phyloP scores from a whole-genome alignment of 345 rosid species.

The Hevea brasiliensis region DNA sequence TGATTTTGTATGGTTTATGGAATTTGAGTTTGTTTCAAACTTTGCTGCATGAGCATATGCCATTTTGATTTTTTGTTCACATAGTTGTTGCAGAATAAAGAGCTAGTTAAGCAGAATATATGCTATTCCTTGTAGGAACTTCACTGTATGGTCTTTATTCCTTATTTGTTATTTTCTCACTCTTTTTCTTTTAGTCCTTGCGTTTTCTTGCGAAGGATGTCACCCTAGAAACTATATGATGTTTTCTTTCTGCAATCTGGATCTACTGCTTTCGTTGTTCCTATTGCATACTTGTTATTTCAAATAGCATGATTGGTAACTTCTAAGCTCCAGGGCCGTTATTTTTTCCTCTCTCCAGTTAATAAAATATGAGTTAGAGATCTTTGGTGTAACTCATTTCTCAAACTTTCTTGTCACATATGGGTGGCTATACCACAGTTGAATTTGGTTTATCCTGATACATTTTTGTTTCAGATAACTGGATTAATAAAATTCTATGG shows the following conservation, averaged over 20 bases:
- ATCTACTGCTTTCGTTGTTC: background rate
- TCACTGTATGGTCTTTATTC: background rate
- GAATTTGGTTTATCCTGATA: background rate
- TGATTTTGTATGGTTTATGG: background rate
- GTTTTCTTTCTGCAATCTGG: background rate
- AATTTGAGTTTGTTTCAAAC: background rate
- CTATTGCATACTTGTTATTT: background rate
- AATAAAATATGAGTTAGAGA: background rate
- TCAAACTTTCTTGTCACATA: background rate
- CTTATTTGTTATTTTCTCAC: background rate
- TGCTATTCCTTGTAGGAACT: background rate
- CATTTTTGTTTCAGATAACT: background rate
- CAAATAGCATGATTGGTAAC: background rate
- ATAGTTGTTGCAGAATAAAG: constrained; percentile 5
- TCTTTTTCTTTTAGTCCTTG: background rate
- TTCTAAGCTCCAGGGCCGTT: background rate
- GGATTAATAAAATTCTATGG: background rate
- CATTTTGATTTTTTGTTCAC: background rate
- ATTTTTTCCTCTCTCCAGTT: background rate
- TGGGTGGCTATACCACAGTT: background rate
- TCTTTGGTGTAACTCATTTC: background rate
- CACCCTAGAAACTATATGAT: background rate
- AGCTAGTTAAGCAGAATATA: background rate
- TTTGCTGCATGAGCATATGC: background rate
- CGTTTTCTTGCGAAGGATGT: background rate